A percentile compares a stretch with the other conserved stretches of the same genome.
Conservation (phyloP, 2,329 filamentous ascomycete genomes). For the Chaetothyriales sp. region DNA sequence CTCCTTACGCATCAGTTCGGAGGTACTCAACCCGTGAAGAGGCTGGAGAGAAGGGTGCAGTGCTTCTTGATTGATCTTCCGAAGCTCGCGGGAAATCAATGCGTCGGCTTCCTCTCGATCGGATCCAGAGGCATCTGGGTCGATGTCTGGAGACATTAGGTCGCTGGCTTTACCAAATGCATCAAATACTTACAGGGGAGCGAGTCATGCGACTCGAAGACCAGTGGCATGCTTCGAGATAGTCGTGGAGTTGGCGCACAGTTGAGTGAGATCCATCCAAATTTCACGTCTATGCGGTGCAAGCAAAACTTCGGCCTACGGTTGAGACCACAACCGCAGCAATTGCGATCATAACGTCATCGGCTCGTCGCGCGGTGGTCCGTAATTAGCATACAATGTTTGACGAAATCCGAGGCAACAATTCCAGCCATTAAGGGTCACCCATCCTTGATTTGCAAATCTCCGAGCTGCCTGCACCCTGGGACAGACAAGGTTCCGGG, state of each 20-base stretch:
- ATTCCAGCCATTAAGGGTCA: neutral
- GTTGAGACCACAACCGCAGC: too few relatives aligned
- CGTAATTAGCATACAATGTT: neutral
- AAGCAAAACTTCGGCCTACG: too few relatives aligned
- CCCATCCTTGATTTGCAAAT: neutral
- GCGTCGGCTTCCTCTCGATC: slow-evolving; percentile 54
- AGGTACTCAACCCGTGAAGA: slow-evolving; percentile 42
- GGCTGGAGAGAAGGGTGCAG: slow-evolving; percentile 48
- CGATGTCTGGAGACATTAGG: slow-evolving; percentile 52
- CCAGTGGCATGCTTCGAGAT: slow-evolving; percentile 46
- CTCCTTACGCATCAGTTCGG: slow-evolving; percentile 53
- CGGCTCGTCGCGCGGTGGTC: neutral
- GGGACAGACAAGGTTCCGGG: too few relatives aligned
- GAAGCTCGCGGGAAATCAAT: slow-evolving; percentile 56
- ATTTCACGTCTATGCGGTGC: too few relatives aligned
- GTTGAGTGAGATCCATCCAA: neutral
- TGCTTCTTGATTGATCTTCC: slow-evolving; percentile 33
- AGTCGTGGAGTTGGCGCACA: neutral
- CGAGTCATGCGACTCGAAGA: slow-evolving; percentile 54
- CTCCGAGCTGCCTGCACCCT: neutral
- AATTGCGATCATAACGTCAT: neutral
- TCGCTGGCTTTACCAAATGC: neutral
- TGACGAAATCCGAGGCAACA: neutral
- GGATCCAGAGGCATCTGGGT: slow-evolving; percentile 49
- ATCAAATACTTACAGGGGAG: slow-evolving; percentile 11